Base-by-base conservation (phyloP, 495 filamentous ascomycete genomes). In the Tricharina praecox region DNA sequence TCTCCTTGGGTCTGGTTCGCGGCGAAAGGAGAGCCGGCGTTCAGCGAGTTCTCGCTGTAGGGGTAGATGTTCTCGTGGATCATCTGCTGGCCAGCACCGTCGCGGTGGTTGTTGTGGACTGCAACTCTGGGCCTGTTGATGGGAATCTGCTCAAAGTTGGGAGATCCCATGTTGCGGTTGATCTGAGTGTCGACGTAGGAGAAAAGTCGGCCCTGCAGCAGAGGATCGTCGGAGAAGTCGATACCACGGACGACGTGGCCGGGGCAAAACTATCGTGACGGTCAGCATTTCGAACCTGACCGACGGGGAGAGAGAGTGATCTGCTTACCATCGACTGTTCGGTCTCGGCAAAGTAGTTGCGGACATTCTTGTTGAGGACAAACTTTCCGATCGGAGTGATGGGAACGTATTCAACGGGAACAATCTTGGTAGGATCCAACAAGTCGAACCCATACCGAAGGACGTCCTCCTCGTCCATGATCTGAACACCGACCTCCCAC, bases 311-410 rank as follows among this genome's bases (percentile, higher is more conserved):
- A 40, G 1, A 25, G 11, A n/a, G 25, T 28, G 16, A n/a, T 23
- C 15, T 18, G 64, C 68, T 39, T 62, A 78, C 74, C 73, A 77
- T 77, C 55, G 74, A 63, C 60, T 83, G 78, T 61, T 85, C 81
- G 0, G 78, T 81, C 60, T 84, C 81, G 8, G 81, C 79, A 59
- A 86, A 86, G 67, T 79, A 86, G 64, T 86, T 84, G 24, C 60
- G 66, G 0, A 78, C 75, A 63, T 86, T 86, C 28, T 66, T 72
- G 65, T 84, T 74, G 33, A 86, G 62, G 28, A 72, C 74, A 66
- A 86, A 66, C 50, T 76, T 72, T 39, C 81, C 80, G 20, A 86
- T 60, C 16, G 65, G 68, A 9, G 72, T 75, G 41, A 84, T 65
- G 8, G 82, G 81, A 3, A 74, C 78, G n/a, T 69, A 45, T 58